Evolutionary conservation across 441 rosid species (phyloP).

Genomic region (Eutrema salsugineum): DNA sequence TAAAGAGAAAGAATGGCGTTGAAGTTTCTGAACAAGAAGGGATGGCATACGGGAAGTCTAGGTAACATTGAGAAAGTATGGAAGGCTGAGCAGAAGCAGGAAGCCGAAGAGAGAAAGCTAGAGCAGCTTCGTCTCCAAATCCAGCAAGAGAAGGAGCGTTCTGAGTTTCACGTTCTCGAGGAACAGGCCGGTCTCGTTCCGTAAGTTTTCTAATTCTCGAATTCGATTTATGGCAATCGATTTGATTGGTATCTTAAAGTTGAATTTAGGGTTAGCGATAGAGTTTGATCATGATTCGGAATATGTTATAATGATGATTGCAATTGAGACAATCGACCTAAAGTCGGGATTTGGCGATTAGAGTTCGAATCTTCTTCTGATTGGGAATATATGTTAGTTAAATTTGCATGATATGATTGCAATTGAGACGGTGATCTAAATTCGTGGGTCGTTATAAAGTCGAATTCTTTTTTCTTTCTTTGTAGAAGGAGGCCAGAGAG

Average conservation of each 20-base stretch:
- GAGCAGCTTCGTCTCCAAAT: too few species aligned
- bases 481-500: conserved; percentile 76
- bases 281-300: too few species aligned
- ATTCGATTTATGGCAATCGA: not conserved
- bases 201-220: conserved; percentile 35
- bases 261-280: conserved; percentile 20
- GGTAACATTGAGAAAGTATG: too few species aligned
- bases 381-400: not conserved
- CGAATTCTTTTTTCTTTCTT: not conserved
- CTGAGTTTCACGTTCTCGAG: conserved; percentile 85
- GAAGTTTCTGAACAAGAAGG: too few species aligned
- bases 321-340: too few species aligned
- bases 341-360: too few species aligned
- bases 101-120: too few species aligned
- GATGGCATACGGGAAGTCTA: too few species aligned
- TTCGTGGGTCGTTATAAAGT: not conserved
- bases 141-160: too few species aligned
- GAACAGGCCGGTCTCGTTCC: conserved; percentile 88
- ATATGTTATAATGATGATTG: too few species aligned
- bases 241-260: not conserved
- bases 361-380: not conserved
- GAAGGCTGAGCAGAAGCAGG: too few species aligned
- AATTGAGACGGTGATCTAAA: not conserved
- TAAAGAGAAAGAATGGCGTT: too few species aligned
- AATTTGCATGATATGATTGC: not conserved